Evolutionary conservation across 139 green algal genomes (phyloP), one percentile per base, ranked within the genome.

Genomic region (Nannochloris sp.): DNA sequence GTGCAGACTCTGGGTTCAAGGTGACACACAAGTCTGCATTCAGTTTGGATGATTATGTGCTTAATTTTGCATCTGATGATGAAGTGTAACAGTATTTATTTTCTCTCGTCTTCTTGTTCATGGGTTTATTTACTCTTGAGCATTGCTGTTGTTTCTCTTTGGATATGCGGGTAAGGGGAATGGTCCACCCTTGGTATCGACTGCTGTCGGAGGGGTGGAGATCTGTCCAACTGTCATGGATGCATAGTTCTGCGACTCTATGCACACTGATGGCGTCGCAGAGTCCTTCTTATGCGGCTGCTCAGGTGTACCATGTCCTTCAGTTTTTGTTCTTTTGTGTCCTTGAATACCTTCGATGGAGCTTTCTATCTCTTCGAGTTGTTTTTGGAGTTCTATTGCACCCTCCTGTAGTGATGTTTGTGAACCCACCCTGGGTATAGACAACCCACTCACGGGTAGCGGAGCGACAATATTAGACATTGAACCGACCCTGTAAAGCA

Each of bases 61-160:
- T 74, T 6, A 60, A 46, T 23, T 74, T 62, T 51, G 67, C 49
- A 28, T 70, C 67, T 17, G 67, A 58, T 56, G 67, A 64, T 51
- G 58, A 64, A 53, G 8, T 10, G 13, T n/a, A 5, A 20, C 20
- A 53, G 12, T 53, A 53, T 28, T 28, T 53, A 20, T 53, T 53
- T 53, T 53, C 46, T 28, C 16, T 53, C 46, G 46, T 25, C 46
- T 26, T 28, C 20, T 23, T 23, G 20, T 23, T 23, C 20, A 23
- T 23, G 20, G 20, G 46, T 53, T 28, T 23, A 25, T 53, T 20
- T 14, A 53, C 2, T 53, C 17, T 53, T 53, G 46, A 23, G 46
- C 11, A 25, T 53, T 53, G 46, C 12, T 53, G 8, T 40, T 13
- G 33, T 8, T 11, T 40, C 3, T 40, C 33, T 40, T 40, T 9